These are phyloP conservation scores for Mrakia frigida DNA, from an alignment of 768 basidiomycete species.

Conservation along the genomic window DNA sequence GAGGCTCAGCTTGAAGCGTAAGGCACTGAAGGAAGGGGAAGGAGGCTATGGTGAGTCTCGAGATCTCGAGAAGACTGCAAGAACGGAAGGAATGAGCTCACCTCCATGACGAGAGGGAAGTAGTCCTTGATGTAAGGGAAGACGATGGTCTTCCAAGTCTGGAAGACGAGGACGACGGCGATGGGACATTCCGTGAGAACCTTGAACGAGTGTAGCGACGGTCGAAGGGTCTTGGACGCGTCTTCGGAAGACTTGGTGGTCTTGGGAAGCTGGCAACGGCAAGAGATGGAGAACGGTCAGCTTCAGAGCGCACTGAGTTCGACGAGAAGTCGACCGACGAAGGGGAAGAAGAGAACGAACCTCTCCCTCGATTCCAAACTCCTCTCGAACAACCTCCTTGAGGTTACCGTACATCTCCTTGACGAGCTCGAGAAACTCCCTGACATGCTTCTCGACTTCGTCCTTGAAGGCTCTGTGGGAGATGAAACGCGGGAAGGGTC, in stretches of 20 bases:
- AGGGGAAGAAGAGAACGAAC: not conserved
- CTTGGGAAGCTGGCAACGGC: not conserved
- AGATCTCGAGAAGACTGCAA: too few relatives aligned
- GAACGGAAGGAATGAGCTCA: constrained; percentile 21
- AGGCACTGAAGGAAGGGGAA: constrained; percentile 48
- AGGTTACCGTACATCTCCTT: constrained; percentile 73
- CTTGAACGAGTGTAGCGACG: constrained; percentile 81
- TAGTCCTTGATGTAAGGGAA: constrained; percentile 63
- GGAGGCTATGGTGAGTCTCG: not conserved
- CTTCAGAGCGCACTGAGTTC: not conserved
- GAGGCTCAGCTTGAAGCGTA: constrained; percentile 71
- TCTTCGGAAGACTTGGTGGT: not conserved
- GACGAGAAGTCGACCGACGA: not conserved
- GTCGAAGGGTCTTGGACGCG: constrained; percentile 53
- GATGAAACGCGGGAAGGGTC: not conserved
- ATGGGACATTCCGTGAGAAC: constrained; percentile 90
- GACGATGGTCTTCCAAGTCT: constrained; percentile 66
- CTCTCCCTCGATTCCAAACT: constrained; percentile 55
- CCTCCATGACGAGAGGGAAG: constrained; percentile 68
- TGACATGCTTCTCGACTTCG: constrained; percentile 58
- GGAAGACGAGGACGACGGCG: constrained; percentile 83
- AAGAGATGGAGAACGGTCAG: not conserved
- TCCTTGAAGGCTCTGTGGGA: constrained; percentile 31
- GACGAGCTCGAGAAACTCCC: constrained; percentile 74
- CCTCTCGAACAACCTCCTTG: constrained; percentile 63